A percentile compares a stretch with the other conserved stretches of the same genome.
Conservation (phyloP, 163 green algal species). For the Coccomyxa subellipsoidea region DNA sequence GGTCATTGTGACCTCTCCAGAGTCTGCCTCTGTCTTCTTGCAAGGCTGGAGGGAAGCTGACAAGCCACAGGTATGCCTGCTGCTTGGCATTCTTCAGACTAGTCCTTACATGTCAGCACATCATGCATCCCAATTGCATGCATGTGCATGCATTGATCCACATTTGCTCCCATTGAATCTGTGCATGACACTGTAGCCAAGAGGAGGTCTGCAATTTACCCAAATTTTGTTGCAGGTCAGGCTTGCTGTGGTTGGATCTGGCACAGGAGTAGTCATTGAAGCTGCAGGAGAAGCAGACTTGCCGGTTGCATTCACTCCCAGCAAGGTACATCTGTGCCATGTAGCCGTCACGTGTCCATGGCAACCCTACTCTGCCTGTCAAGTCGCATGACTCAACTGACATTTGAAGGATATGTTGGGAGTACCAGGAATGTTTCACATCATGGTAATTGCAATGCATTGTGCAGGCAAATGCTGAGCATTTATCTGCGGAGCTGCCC, state of each 20-base stretch:
- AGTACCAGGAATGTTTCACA: not conserved
- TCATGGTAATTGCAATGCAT: not conserved
- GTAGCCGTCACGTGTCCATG: not conserved
- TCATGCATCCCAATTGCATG: no score
- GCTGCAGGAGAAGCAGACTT: constrained; percentile 23
- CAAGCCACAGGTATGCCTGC: constrained; percentile 43
- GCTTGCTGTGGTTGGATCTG: constrained; percentile 80
- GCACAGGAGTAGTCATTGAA: constrained; percentile 71
- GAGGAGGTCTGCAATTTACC: not conserved
- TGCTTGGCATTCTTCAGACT: not conserved
- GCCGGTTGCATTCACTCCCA: constrained; percentile 53
- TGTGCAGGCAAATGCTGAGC: constrained; percentile 53
- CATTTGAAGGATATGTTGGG: not conserved
- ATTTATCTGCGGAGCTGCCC: constrained; percentile 72
- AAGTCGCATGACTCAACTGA: not conserved
- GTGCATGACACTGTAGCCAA: not conserved
- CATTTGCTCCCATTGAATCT: not conserved
- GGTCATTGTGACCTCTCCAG: constrained; percentile 87
- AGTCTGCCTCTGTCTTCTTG: constrained; percentile 86
- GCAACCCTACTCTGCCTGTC: not conserved
- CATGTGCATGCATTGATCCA: not conserved
- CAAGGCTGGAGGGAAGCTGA: constrained; percentile 76
- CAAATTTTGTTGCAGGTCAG: constrained; percentile 41
- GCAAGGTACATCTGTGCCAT: constrained; percentile 38
- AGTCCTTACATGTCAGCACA: not conserved